phyloP scores from a whole-genome alignment of 176 grass and related monocot genomes.

The Phoenix dactylifera region DNA sequence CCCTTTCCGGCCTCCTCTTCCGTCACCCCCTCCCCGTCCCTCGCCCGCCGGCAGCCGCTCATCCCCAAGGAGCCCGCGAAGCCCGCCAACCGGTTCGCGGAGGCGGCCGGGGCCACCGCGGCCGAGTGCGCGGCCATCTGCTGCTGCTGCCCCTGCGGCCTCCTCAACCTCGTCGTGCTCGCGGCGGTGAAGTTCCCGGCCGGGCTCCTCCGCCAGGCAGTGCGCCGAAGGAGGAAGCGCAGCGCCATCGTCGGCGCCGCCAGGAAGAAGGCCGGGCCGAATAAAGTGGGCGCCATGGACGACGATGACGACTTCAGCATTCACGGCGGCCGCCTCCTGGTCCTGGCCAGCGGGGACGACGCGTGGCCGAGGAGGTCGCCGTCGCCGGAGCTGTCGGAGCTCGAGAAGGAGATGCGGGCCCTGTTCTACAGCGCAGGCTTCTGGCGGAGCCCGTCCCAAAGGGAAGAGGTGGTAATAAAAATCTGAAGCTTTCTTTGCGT shows the following conservation, averaged over 20 bases:
- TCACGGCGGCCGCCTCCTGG: neutral
- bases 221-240: constrained; percentile 3
- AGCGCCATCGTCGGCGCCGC: constrained; percentile 11
- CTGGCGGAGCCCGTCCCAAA: constrained; percentile 48
- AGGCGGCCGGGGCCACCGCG: constrained; percentile 54
- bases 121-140: constrained; percentile 65
- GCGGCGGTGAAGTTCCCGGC: constrained; percentile 30
- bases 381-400: constrained; percentile 13
- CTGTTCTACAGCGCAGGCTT: constrained; percentile 44
- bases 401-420: constrained; percentile 44
- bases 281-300: constrained; percentile 19
- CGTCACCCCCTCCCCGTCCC: too few relatives aligned
- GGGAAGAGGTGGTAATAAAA: neutral
- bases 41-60: too few relatives aligned
- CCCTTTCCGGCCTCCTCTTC: too few relatives aligned
- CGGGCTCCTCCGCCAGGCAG: constrained; percentile 3
- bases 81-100: constrained; percentile 1
- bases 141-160: constrained; percentile 67
- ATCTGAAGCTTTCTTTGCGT: too few relatives aligned
- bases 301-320: neutral
- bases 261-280: too few relatives aligned
- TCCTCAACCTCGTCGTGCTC: constrained; percentile 37
- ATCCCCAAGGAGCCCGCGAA: too few relatives aligned
- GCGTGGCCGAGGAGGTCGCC: neutral
- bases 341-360: neutral